Conservation (phyloP, 2,329 filamentous ascomycete species). For the Claviceps fusiformis region DNA sequence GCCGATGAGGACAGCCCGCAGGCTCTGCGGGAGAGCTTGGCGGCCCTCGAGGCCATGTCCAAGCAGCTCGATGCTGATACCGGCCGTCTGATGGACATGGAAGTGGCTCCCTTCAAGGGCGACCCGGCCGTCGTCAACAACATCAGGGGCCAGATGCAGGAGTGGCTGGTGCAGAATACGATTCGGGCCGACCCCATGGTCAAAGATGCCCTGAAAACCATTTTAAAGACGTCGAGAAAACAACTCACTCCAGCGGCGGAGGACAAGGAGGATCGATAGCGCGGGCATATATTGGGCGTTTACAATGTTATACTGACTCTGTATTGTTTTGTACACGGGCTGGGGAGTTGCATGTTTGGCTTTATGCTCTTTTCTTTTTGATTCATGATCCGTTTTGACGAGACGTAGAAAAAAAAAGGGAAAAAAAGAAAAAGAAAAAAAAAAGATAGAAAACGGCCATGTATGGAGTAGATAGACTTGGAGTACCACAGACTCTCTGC, state of each 20-base stretch:
- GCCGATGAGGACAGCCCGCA: slow-evolving; percentile 30
- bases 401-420: no score
- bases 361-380: no score
- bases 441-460: not conserved
- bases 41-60: slow-evolving; percentile 49
- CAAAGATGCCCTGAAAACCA: slow-evolving; percentile 58
- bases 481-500: not conserved
- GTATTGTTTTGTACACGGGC: no score
- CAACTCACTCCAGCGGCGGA: slow-evolving; percentile 47
- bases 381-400: no score
- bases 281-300: no score
- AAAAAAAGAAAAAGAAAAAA: no score
- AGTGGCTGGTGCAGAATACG: slow-evolving; percentile 80
- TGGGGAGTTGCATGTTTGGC: no score
- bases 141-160: slow-evolving; percentile 55
- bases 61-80: slow-evolving; percentile 55
- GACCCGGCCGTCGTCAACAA: slow-evolving; percentile 50
- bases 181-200: slow-evolving; percentile 72
- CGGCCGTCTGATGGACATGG: slow-evolving; percentile 56
- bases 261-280: slow-evolving; percentile 36
- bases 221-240: slow-evolving; percentile 47
- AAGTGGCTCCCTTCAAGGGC: slow-evolving; percentile 69
- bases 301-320: no score
- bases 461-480: not conserved
- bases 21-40: slow-evolving; percentile 33